Conservation (phyloP, 2,329 filamentous ascomycete species). For the Claviceps paspali region DNA sequence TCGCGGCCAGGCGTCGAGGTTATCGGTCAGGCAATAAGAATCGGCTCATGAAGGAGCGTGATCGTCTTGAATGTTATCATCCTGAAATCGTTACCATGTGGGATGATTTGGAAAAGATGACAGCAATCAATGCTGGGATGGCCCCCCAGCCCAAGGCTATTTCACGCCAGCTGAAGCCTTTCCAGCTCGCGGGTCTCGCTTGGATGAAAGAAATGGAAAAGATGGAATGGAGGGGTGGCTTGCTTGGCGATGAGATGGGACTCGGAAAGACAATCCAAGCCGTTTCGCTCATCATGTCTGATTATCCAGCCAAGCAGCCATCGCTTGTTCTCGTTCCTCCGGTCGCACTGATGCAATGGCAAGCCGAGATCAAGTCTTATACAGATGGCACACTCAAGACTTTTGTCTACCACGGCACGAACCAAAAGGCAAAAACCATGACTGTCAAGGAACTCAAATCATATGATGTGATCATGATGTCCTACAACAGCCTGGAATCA, state of each 20-base stretch:
- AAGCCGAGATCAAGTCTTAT: slow-evolving; percentile 61
- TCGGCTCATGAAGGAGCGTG: slow-evolving; percentile 33
- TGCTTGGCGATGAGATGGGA: slow-evolving; percentile 96
- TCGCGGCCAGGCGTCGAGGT: slow-evolving; percentile 18
- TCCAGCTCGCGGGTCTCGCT: slow-evolving; percentile 82
- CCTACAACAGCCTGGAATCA: slow-evolving; percentile 83
- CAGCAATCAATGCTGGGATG: slow-evolving; percentile 43
- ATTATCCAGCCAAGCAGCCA: slow-evolving; percentile 71
- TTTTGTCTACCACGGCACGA: slow-evolving; percentile 78
- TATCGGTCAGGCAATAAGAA: slow-evolving; percentile 15
- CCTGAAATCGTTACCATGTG: slow-evolving; percentile 76
- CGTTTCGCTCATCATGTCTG: slow-evolving; percentile 95
- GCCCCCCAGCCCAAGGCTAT: slow-evolving; percentile 49
- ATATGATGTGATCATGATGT: slow-evolving; percentile 93
- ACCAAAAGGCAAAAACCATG: slow-evolving; percentile 65
- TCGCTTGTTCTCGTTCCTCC: slow-evolving; percentile 83
- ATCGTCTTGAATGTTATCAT: slow-evolving; percentile 59
- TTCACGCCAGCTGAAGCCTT: slow-evolving; percentile 72
- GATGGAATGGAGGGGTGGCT: slow-evolving; percentile 69
- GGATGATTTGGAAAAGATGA: slow-evolving; percentile 53
- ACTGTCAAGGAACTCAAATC: slow-evolving; percentile 59
- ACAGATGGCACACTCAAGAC: slow-evolving; percentile 84
- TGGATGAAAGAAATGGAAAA: slow-evolving; percentile 93
- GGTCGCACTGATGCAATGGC: slow-evolving; percentile 93
- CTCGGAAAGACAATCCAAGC: slow-evolving; percentile 98